Evolutionary conservation across 192 early-diverging fungal species (phyloP), one percentile per base, ranked within the genome.

Genomic region (Coemansia umbellata): DNA sequence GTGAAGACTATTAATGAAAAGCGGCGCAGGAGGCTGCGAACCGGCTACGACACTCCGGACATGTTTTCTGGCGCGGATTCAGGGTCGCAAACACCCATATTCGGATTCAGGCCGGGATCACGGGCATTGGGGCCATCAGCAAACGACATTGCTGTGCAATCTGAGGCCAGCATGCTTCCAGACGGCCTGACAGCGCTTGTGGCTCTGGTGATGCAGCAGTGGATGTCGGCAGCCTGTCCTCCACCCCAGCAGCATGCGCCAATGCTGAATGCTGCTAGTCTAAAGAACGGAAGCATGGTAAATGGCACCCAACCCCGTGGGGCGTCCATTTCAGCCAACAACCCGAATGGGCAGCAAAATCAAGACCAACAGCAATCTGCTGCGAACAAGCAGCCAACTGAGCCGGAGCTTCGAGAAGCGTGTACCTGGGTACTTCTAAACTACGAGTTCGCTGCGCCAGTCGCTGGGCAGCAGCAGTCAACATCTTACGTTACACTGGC

Each of bases 361-460:
- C 37, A 31, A 18, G 22, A 37, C n/a, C 40, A 57, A 17, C 41
- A 32, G 23, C 5, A 27, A 6, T 21, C 18, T 5, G 45, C 47
- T 0, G 33, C 63, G 8, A 50, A 44, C 26, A 24, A 42, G 19
- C 74, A 59, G 15, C 74, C 74, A 10, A 71, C 74, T 4, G 74
- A 78, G 51, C 68, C 63, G 0, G 74, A 78, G 57, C 57, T 78
- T 49, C 74, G 74, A 18, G 74, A 78, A 47, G 74, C 74, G 8
- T 78, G 74, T 17, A 78, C 74, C 5, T 78, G 74, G 74, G 74
- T 71, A 15, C 52, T 78, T 23, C 59, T 78, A 9, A 78, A 78
- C 63, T 78, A 78, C 36, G 74, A 78, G 55, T 44, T 65, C 21
- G 39, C 33, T 14, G 31, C 41, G 13, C 56, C 50, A 6, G 23